Evolutionary conservation across 2,329 filamentous ascomycete genomes (phyloP).

Genomic region (Trichoderma endophyticum): DNA sequence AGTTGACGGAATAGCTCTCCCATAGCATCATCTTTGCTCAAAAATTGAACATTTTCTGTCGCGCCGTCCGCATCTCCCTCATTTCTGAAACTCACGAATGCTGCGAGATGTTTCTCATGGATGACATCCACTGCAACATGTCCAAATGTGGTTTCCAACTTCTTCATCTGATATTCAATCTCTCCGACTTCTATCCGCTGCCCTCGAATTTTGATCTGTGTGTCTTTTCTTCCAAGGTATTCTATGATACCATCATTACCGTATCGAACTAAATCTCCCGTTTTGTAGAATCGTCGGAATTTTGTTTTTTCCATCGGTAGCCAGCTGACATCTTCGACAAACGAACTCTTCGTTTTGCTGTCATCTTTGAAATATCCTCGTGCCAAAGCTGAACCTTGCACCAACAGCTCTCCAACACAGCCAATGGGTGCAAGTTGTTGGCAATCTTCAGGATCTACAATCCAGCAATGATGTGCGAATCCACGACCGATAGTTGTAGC

Average conservation of each 20-base stretch:
- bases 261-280: slow-evolving; percentile 10
- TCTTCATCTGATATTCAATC: slow-evolving; percentile 16
- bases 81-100: neutral
- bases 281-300: slow-evolving; percentile 1
- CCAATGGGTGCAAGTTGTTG: slow-evolving; percentile 23
- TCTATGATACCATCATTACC: neutral
- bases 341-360: slow-evolving; percentile 19
- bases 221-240: slow-evolving; percentile 6
- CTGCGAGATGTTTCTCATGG: neutral
- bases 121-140: neutral
- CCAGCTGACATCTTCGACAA: slow-evolving; percentile 16
- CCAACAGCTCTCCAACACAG: slow-evolving; percentile 25
- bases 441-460: slow-evolving; percentile 22
- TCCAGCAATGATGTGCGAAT: slow-evolving; percentile 21
- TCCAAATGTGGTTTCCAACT: neutral
- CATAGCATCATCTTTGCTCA: neutral
- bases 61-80: neutral
- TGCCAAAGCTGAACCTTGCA: slow-evolving; percentile 23
- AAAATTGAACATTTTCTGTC: neutral
- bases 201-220: slow-evolving; percentile 13
- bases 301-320: neutral
- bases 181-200: slow-evolving; percentile 6
- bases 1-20: neutral
- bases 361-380: slow-evolving; percentile 25
- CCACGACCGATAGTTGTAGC: slow-evolving; percentile 2